Evolutionary conservation across 2,329 filamentous ascomycete genomes (phyloP), one percentile per base, ranked within the genome.

Genomic region (Aspergillus sclerotialis): DNA sequence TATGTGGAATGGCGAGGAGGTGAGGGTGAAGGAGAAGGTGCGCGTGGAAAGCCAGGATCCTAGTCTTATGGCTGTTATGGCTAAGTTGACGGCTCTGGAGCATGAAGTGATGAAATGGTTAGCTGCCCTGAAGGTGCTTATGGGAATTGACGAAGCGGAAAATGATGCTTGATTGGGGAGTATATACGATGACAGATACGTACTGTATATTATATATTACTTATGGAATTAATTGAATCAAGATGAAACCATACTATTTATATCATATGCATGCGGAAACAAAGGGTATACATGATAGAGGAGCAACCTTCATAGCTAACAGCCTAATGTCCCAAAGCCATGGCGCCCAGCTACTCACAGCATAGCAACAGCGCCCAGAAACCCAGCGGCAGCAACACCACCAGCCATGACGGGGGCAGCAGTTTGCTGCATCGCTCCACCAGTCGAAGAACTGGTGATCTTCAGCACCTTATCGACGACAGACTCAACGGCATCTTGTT

Each of bases 1-100:
- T 58, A 69, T 67, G 4, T 95, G 75, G 61, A 68, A 66, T 10
- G 75, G 76, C 4, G 72, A 78, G 36, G 79, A 92, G 41, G 88
- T 95, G 3, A 82, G 78, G 44, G 90, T 96, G 29, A 79, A 82
- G 46, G 90, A 95, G 58, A 95, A 95, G 65, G 76, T 94, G 4
- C 74, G 84, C 26, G 82, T 95, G 2, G 89, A 94, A 60, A 90
- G 79, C 50, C 85, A 88, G 36, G 89, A 96, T 58, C 90, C 90
- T 1, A 89, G 80, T 48, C 58, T 95, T 44, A 80, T 95, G 57
- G 82, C 84, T 23, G 70, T 92, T 21, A 82, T 85, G 58, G 82
- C 87, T 4, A 95, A 95, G 63, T 67, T 95, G 46, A 78, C 74
- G 18, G 87, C 84, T 4, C 64, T 95, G 37, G 80, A 83, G 43